phyloP scores from a whole-genome alignment of 148 eudicot genomes.

The Spergularia bocconei region DNA sequence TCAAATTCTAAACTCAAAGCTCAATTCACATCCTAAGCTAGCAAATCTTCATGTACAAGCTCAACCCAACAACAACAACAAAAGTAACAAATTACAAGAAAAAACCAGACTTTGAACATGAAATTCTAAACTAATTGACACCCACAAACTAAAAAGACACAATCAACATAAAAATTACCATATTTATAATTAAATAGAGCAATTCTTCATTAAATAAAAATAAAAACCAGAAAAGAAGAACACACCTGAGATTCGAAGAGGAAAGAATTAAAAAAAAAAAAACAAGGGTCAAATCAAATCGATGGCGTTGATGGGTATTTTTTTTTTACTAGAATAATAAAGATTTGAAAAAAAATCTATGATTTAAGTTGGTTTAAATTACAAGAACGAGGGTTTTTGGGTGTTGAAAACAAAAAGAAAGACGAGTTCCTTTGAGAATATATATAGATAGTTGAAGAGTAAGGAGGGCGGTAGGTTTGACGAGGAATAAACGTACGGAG shows the following conservation, averaged over 20 bases:
- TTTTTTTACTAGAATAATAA: conserved; percentile 15
- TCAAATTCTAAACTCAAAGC: not conserved
- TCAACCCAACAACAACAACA: not conserved
- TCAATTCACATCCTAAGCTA: not conserved
- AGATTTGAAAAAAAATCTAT: too few species aligned
- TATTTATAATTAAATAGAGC: too few species aligned
- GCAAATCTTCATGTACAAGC: too few species aligned
- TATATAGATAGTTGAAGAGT: conserved; percentile 14
- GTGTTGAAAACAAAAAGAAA: conserved; percentile 14
- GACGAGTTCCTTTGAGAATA: not conserved
- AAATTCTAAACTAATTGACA: too few species aligned
- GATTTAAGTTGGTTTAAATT: too few species aligned
- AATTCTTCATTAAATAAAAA: not conserved
- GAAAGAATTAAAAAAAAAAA: not conserved
- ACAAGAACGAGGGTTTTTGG: not conserved
- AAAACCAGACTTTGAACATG: too few species aligned
- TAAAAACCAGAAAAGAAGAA: not conserved
- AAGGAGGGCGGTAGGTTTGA: not conserved
- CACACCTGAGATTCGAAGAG: conserved; percentile 25
- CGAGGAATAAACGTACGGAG: conserved; percentile 1
- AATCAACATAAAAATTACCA: not conserved
- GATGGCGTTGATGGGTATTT: conserved; percentile 16
- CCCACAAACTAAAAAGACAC: conserved; percentile 6
- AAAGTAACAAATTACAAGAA: not conserved
- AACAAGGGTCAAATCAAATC: not conserved